These are phyloP conservation scores for Pseudotsuga menziesii DNA, from an alignment of 75 land plant genomes.

Conservation along the genomic window DNA sequence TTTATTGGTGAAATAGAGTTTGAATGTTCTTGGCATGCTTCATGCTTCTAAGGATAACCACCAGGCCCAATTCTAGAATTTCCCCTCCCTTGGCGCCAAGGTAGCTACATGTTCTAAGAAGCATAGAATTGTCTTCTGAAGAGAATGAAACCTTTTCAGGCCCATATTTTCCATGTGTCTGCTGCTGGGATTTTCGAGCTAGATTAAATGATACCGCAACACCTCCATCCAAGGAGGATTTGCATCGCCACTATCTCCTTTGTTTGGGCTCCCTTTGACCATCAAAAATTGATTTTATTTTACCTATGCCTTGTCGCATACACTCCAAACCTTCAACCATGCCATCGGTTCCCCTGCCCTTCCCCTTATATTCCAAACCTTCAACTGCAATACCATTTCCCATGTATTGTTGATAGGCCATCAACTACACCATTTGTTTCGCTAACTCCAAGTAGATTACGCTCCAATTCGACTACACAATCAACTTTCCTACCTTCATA, in stretches of 20 bases:
- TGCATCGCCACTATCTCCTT: not conserved
- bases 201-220: too few species aligned
- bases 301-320: not conserved
- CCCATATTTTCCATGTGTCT: not conserved
- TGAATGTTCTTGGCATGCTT: not conserved
- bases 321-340: not conserved
- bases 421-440: not conserved
- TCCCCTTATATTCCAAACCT: too few species aligned
- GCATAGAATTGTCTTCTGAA: not conserved
- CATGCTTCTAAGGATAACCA: not conserved
- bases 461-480: not conserved
- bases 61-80: not conserved
- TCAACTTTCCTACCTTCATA: too few species aligned
- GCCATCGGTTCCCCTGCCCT: not conserved
- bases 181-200: too few species aligned
- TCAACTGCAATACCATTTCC: too few species aligned
- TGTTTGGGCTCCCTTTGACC: not conserved
- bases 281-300: not conserved
- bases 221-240: not conserved
- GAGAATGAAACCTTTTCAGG: not conserved
- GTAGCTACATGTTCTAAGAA: not conserved
- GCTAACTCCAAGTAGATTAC: not conserved
- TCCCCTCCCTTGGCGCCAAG: not conserved
- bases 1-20: not conserved
- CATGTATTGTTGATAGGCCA: too few species aligned